Evolutionary conservation across 257 asterid genomes (phyloP), one percentile per base, ranked within the genome.

Genomic region (Capsicum chinense): DNA sequence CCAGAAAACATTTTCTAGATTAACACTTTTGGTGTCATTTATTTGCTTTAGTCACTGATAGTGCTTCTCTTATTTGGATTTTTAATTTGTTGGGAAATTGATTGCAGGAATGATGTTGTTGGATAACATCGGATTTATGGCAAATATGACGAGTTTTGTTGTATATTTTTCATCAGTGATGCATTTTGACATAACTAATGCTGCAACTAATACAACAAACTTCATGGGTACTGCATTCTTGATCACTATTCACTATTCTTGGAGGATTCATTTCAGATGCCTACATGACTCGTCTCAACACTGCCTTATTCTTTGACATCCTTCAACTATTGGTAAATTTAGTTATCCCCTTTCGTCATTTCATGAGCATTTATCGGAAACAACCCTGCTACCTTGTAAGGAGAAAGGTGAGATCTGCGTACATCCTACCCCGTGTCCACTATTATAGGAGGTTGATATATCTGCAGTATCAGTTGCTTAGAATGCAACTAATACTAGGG

Each of bases 231-330:
- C 98, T 13, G 88, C 93, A 69, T 94, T 88, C 92, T 76, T 94
- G 91, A 96, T 94, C 66, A 57, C 96, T 14, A 71, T 91, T 10
- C 73, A 57, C 96, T 14, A 71, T 91, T 10, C 73, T 92, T 21
- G 95, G 97, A 44, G 98, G 92, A 47, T 92, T 94, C 89, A 89
- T 94, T 67, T 92, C 97, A 6, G 98, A 94, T 85, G 90, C 97
- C 19, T 93, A 87, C 82, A 83, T 93, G 59, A 85, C 91, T 85
- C 79, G 97, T 71, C 87, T 92, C 88, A 88, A 83, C 39, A 91
- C 98, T 9, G 78, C 88, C 62, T 86, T 94, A 83, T 86, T 93
- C 56, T 94, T 94, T 62, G 98, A 95, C 3, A 56, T 85, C 1
- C 5, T 92, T 0, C 96, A 93, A 87, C 37, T 92, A 56, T 1